A percentile compares a stretch with the other conserved stretches of the same genome.
Conservation (phyloP, 2,329 filamentous ascomycete species). For the Aspergillus jensenii region DNA sequence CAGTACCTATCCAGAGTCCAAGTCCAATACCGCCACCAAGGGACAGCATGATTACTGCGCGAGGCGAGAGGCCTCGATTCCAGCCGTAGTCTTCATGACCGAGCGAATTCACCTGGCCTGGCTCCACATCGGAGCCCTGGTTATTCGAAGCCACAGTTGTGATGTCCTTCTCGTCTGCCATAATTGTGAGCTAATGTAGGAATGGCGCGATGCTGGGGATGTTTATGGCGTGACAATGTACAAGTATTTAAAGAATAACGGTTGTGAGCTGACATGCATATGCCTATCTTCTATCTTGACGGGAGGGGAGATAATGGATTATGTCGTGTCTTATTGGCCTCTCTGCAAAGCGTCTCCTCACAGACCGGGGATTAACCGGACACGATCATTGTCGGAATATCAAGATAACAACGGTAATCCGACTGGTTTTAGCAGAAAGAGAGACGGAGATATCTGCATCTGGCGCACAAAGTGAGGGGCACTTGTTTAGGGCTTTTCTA, state of each 20-base stretch:
- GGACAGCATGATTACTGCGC: constrained; percentile 3
- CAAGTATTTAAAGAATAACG: not conserved
- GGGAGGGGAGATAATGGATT: too few relatives aligned
- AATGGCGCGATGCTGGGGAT: not conserved
- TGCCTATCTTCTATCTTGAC: too few relatives aligned
- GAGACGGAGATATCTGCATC: too few relatives aligned
- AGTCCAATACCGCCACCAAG: constrained; percentile 2
- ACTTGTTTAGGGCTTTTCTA: not conserved
- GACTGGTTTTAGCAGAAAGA: not conserved
- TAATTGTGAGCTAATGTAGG: not conserved
- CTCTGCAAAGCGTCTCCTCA: not conserved
- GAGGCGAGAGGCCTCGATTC: not conserved
- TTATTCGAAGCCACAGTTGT: not conserved
- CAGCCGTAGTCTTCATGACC: not conserved
- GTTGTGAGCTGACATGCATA: not conserved
- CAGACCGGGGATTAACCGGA: not conserved
- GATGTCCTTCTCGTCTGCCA: not conserved
- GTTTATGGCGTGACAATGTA: not conserved
- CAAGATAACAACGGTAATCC: not conserved
- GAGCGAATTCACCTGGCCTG: not conserved
- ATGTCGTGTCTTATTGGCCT: too few relatives aligned
- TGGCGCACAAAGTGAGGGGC: not conserved
- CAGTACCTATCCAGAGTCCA: constrained; percentile 35
- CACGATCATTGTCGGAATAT: too few relatives aligned
- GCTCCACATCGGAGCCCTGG: not conserved